Percentiles rank a stretch among this genome's conserved stretches.
Evolutionary conservation across 257 asterid species (phyloP).

Genomic region (Solanum verrucosum): DNA sequence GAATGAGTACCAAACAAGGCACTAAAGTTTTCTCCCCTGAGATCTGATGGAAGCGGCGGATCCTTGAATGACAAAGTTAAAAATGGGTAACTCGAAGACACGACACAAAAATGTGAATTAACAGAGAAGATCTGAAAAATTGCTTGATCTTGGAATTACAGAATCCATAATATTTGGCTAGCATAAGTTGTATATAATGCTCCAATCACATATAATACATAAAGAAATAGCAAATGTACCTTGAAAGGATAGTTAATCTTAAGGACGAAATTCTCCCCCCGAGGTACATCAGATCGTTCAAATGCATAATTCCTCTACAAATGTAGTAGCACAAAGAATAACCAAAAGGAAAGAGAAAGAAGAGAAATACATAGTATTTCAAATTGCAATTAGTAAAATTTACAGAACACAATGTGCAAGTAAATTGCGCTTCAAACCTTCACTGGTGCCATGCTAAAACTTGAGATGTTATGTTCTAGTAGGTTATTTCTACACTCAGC

Average conservation of each 20-base stretch:
- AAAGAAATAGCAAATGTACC: conserved; percentile 25
- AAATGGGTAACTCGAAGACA: conserved; percentile 13
- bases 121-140: background rate
- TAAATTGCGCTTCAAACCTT: conserved; percentile 47
- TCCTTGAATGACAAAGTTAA: conserved; percentile 44
- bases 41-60: conserved; percentile 82
- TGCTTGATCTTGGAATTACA: background rate
- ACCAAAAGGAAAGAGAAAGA: background rate
- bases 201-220: background rate
- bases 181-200: background rate
- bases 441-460: conserved; percentile 77
- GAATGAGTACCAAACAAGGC: conserved; percentile 90
- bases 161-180: background rate
- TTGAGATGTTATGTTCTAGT: conserved; percentile 49
- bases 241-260: conserved; percentile 83
- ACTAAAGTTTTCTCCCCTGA: conserved; percentile 62
- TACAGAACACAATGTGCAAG: conserved; percentile 5
- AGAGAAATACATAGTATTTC: background rate
- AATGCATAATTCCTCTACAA: conserved; percentile 87
- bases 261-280: conserved; percentile 73
- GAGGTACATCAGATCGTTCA: conserved; percentile 81
- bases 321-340: conserved; percentile 2
- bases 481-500: conserved; percentile 53
- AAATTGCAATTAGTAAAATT: background rate
- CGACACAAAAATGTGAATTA: background rate